Base-by-base conservation (phyloP, 2,329 filamentous ascomycete species). In the Blastomyces gilchristii region DNA sequence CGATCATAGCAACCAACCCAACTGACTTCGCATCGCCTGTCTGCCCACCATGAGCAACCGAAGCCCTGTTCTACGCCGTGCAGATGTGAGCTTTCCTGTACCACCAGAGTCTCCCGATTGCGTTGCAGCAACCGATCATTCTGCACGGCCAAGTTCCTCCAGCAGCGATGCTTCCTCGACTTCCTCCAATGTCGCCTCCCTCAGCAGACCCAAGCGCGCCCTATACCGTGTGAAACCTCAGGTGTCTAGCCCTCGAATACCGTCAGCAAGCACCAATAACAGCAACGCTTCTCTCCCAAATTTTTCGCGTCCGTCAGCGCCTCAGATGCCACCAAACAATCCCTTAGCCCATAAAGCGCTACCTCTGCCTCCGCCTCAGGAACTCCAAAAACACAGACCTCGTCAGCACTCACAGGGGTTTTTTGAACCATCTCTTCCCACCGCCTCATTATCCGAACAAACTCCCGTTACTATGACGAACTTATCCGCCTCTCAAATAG, bases 351-450 rank as follows among this genome's bases (percentile, higher is more conserved):
- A 72, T 56, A 76, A 74, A 67, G 70, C 71, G 22, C 75, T 76
- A n/a, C 72, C 74, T 43, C 73, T 76, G 34, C 71, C 69, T 41
- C 72, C 71, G 47, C 73, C 73, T 6, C 65, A 61, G 18, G 66
- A 79, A 60, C 63, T 76, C 43, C 72, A 72, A 56, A 71, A 73
- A 66, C 78, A 80, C 67, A 75, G 78, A 53, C 73, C 76, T 41
- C 74, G 79, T 65, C 78, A 80, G 67, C 83, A 86, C 70, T 86
- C 84, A 2, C 85, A 87, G 72, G 85, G 85, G 62, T 87, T 86
- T 74, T 87, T 87, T 69, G 85, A 88, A 71, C 85, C 85, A 18
- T 83, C 82, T 41, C 75, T 87, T 62, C 83, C 85, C 50, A 81
- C 80, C n/a, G 77, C 80, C 6, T 79, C 79, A 39, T 68, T 71